Evolutionary conservation across 345 rosid genomes (phyloP), one percentile per base, ranked within the genome.

Genomic region (Populus euphratica): DNA sequence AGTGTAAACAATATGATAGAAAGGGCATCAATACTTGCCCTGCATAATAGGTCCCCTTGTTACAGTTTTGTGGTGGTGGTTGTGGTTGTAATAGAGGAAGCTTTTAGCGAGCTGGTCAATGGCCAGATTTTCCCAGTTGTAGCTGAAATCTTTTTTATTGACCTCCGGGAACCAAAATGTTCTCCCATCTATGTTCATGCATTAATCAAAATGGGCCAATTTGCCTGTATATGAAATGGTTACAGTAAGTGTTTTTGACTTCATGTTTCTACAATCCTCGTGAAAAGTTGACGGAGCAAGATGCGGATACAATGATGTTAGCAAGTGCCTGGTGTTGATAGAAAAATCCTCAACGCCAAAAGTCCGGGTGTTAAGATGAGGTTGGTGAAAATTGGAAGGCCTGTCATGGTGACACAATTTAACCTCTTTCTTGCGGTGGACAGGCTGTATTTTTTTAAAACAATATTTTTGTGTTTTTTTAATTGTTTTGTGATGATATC

Each of bases 1-100:
- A 9, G 69, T 50, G 79, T 71, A 86, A 78, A 78, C 81, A 31
- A 13, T 73, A 74, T 29, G 76, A 79, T 56, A 61, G 85, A 66
- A 39, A 69, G 86, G 83, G 89, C 86, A 72, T 63, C 65, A 75
- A 83, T 72, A 72, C 68, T 33, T 79, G 85, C 82, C 83, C 81
- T 75, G 81, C 68, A 81, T 79, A 84, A 23, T n/a, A 59, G 64
- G 83, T 69, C 79, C 67, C 69, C 27, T 61, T 74, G 73, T 81
- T 80, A 9, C 71, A 85, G 85, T 86, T 81, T 86, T 79, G 87
- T 77, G 83, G 49, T 64, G 72, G 84, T 70, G 87, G 85, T 43
- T 69, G 80, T 77, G 82, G 74, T 33, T 77, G 76, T 79, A 68
- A 69, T 70, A 77, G 74, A 66, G 77, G 61, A 39, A 75, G 74